These are phyloP conservation scores for Aspergillus ustus DNA, from an alignment of 2,329 filamentous ascomycete species.

Conservation along the genomic window DNA sequence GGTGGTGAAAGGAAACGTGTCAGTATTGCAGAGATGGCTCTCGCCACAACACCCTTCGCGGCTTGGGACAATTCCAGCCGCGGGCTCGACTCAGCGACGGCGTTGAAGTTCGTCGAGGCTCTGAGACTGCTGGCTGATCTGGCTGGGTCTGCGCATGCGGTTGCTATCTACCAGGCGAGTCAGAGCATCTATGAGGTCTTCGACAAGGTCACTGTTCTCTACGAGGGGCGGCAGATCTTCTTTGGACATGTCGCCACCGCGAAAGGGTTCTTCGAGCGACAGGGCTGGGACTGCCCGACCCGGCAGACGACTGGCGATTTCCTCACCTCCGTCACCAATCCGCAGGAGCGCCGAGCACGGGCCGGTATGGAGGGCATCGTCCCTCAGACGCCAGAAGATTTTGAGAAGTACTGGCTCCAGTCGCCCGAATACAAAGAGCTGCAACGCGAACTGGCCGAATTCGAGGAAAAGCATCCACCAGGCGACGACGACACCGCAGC, in stretches of 20 bases:
- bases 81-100: conserved; percentile 56
- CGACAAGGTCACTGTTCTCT: conserved; percentile 71
- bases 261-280: conserved; percentile 66
- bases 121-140: conserved; percentile 53
- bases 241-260: conserved; percentile 66
- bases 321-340: conserved; percentile 69
- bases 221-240: conserved; percentile 75
- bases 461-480: conserved; percentile 38
- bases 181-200: conserved; percentile 57
- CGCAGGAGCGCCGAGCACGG: conserved; percentile 58
- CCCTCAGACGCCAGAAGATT: conserved; percentile 70
- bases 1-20: conserved; percentile 65
- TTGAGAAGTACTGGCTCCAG: conserved; percentile 61
- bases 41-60: conserved; percentile 49
- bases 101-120: conserved; percentile 57
- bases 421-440: conserved; percentile 52
- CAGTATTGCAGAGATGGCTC: conserved; percentile 59
- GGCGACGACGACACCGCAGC: conserved; percentile 28
- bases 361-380: conserved; percentile 64
- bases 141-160: conserved; percentile 49
- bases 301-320: conserved; percentile 72
- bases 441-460: conserved; percentile 44
- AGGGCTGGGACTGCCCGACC: conserved; percentile 69
- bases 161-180: conserved; percentile 57
- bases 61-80: conserved; percentile 52